These are phyloP conservation scores for Saposhnikovia divaricata DNA, from an alignment of 129 eudicot genomes.

Conservation along the genomic window DNA sequence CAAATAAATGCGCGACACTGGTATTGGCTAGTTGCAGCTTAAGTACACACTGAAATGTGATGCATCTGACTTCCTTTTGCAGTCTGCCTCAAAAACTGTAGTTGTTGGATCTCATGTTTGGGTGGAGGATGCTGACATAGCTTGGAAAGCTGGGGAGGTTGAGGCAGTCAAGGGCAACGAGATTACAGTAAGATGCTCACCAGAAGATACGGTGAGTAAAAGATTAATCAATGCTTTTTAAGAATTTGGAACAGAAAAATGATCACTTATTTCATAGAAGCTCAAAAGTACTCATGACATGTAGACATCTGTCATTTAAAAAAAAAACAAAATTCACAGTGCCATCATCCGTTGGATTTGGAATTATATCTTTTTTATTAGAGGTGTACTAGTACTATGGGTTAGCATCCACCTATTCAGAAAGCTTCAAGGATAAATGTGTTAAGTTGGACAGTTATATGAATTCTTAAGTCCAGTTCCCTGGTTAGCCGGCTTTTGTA, in stretches of 20 bases:
- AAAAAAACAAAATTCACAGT: background rate
- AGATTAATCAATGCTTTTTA: background rate
- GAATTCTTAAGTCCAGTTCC: background rate
- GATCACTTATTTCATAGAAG: background rate
- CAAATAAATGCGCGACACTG: background rate
- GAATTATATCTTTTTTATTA: no score
- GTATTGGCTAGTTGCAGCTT: background rate
- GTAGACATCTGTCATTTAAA: background rate
- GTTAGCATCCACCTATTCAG: background rate
- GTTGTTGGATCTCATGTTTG: slow-evolving; percentile 82
- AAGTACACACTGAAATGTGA: background rate
- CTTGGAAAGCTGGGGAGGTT: slow-evolving; percentile 89
- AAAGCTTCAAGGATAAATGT: background rate
- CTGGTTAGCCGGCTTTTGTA: background rate
- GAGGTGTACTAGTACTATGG: background rate
- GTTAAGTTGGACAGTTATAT: background rate
- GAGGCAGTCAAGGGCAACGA: slow-evolving; percentile 51
- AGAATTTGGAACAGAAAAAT: background rate
- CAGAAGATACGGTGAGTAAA: slow-evolving; percentile 57
- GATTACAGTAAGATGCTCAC: slow-evolving; percentile 44
- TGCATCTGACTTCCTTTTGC: slow-evolving; percentile 15
- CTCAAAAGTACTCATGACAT: background rate
- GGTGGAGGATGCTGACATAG: slow-evolving; percentile 76
- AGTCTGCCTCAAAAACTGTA: slow-evolving; percentile 43
- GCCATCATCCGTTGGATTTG: background rate